Base-by-base conservation (phyloP, 2,329 filamentous ascomycete genomes). In the Phaeosphaeria sp. region DNA sequence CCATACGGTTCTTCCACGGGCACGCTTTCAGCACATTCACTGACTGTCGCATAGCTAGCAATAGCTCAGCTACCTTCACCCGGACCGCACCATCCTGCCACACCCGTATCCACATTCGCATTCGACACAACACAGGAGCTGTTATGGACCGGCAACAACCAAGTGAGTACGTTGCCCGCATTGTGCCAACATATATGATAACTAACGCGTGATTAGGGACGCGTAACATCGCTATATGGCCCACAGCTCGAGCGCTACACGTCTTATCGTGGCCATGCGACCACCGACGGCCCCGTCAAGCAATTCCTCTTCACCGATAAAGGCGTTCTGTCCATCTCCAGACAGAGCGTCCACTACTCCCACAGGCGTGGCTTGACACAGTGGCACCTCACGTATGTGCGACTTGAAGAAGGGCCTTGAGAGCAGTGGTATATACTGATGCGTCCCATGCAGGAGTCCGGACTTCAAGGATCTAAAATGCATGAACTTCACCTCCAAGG, bases 401-500 rank as follows among this genome's bases (percentile, higher is more conserved):
- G n/a, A 21, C 9, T 25, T 23, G 18, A 11, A 22, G 20, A 44
- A 18, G 17, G 33, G 18, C 3, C 3, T 7, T 23, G 15, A n/a
- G 10, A 44, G 17, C 15, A 46, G 47, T 46, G 17, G 25, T 18
- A 18, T 20, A 22, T 61, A 60, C 66, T 73, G 66, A 75, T 59
- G 13, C 22, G 33, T 46, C 25, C 36, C 42, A 2, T 61, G 55
- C 63, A 91, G 89, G 63, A 84, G 88, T 71, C 82, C 87, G 25
- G 89, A 90, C 55, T 96, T 98, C 89, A 87, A 85, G 63, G 92
- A 97, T 72, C 81, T 99, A 63, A 87, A 88, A 67, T 98, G 95
- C 78, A 98, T 98, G 93, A 94, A 90, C 75, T 97, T 96, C 74
- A 96, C 92, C 1, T 93, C 91, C 25, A 93, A 93, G 72, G 90